Evolutionary conservation across 2,329 filamentous ascomycete genomes (phyloP), one percentile per base, ranked within the genome.

Genomic region (Aspergillus carbonarius): DNA sequence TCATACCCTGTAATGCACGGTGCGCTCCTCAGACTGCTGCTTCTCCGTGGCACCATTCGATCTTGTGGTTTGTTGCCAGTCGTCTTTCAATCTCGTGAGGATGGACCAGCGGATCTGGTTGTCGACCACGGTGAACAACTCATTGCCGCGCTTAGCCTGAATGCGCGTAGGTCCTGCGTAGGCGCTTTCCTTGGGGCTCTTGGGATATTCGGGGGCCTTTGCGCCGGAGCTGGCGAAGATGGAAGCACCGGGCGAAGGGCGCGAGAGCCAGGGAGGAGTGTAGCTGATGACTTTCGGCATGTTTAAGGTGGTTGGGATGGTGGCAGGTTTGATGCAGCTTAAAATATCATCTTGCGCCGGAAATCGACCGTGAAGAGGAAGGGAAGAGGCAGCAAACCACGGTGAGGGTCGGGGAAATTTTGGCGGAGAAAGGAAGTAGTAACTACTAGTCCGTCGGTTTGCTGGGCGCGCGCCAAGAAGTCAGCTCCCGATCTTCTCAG

Each of bases 81-180:
- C 72, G 56, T 86, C 90, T 78, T 96, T 96, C 69, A 98, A 75
- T 59, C 88, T 85, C 53, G 87, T 85, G 56, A 99, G 78, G 75
- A 96, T 91, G 9, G 90, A 88, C 92, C 95, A 99, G 74, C 93
- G 85, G 61, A 99, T 89, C 75, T 98, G 91, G 67, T 89, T 93
- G 50, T 93, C 93, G 40, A 90, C 88, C 18, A 92, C 93, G 12
- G 92, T 87, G 72, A 98, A 98, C 9, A 98, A 80, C 70, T 99
- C 93, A 1, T 90, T 92, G 15, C 90, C 92, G 59, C 93, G 83
- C 51, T 85, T 86, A 9, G 92, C 93, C 68, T 98, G 88, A 0
- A 87, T 92, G 63, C 79, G 80, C 18, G 72, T 75, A 1, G 84
- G 76, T 2, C 81, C 76, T n/a, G 63, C 62, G 30, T 72, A 71